A percentile compares a stretch with the other conserved stretches of the same genome.
Evolutionary conservation across 768 basidiomycete genomes (phyloP).

Genomic region (Russula foetens): DNA sequence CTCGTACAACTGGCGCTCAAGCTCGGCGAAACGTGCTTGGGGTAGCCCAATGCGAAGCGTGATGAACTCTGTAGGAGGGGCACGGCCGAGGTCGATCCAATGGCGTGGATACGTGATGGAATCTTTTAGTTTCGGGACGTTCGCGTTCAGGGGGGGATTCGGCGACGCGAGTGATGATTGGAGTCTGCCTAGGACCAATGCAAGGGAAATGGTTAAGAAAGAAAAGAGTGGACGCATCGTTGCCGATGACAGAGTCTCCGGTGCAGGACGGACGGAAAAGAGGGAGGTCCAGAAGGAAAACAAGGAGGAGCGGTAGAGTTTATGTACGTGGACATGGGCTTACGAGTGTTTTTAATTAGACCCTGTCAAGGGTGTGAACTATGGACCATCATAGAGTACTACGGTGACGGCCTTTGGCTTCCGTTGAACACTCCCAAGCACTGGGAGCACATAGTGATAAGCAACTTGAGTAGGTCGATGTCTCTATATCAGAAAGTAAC

Average conservation of each 20-base stretch:
- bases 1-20: slow-evolving; percentile 22
- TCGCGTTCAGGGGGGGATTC: background rate
- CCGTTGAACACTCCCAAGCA: background rate
- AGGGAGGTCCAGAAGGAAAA: background rate
- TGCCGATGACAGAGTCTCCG: background rate
- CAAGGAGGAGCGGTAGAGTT: background rate
- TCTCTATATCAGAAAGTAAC: too few relatives aligned
- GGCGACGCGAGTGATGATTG: slow-evolving; percentile 1
- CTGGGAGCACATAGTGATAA: too few relatives aligned
- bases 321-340: background rate
- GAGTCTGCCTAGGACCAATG: background rate
- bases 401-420: background rate
- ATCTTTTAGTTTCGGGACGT: slow-evolving; percentile 9
- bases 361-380: background rate
- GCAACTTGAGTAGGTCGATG: too few relatives aligned
- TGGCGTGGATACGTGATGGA: slow-evolving; percentile 33
- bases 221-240: slow-evolving; percentile 12
- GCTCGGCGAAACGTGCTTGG: slow-evolving; percentile 21
- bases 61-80: slow-evolving; percentile 40
- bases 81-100: slow-evolving; percentile 38
- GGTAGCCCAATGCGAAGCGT: slow-evolving; percentile 34
- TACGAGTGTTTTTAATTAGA: background rate
- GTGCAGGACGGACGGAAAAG: background rate
- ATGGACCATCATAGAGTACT: background rate
- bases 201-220: background rate